Percentiles rank a stretch among this genome's conserved stretches.
phyloP scores from a whole-genome alignment of 805 yeast species.

The Torulaspora gathmanii region DNA sequence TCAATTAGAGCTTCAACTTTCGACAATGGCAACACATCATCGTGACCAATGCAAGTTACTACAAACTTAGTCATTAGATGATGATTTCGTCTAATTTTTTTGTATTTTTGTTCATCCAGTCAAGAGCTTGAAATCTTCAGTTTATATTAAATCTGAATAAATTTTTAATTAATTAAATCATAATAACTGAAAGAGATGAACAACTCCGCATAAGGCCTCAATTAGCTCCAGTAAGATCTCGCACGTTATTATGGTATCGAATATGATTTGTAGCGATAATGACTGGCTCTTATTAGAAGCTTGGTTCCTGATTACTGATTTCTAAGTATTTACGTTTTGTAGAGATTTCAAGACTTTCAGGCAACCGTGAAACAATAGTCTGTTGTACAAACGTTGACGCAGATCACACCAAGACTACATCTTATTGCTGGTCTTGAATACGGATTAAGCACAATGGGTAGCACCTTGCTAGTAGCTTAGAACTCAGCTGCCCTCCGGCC shows the following conservation, averaged over 20 bases:
- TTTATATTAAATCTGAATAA: neutral
- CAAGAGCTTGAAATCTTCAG: neutral
- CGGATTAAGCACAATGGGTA: no score
- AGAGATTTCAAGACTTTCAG: neutral
- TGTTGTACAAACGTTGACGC: neutral
- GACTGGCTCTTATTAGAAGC: no score
- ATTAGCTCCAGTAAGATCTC: no score
- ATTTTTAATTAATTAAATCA: neutral
- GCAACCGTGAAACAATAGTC: neutral
- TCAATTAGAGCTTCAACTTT: slow-evolving; percentile 1
- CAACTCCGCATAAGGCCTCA: neutral
- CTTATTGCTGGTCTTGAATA: no score
- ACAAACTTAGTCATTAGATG: slow-evolving; percentile 11
- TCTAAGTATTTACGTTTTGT: neutral
- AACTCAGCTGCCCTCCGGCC: no score
- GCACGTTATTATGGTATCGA: no score
- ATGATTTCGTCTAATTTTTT: neutral
- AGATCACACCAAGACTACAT: no score
- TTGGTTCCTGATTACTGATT: neutral
- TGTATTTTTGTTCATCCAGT: slow-evolving; percentile 4
- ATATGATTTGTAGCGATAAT: no score
- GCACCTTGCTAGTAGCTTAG: no score
- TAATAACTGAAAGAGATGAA: neutral
- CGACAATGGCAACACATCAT: slow-evolving; percentile 5
- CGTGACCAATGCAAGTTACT: slow-evolving; percentile 18